These are phyloP conservation scores for Cryptococcus sp. DNA, from an alignment of 1,284 basidiomycete species.

Conservation along the genomic window DNA sequence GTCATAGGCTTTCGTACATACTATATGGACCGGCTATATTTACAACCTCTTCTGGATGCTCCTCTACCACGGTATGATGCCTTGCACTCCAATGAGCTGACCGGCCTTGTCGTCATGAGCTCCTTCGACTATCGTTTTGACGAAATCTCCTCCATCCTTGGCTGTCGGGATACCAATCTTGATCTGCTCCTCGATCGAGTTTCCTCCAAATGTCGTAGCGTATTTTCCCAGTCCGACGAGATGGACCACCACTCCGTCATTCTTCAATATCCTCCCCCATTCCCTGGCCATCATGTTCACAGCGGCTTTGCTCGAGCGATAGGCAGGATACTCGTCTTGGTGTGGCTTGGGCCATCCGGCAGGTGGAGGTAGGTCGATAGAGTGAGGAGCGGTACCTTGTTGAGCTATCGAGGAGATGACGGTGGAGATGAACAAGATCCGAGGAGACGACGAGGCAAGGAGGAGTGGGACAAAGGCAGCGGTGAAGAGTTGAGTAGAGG, in stretches of 20 bases:
- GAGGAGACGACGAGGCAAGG: slow-evolving; percentile 7
- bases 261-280: slow-evolving; percentile 13
- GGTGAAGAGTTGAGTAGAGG: slow-evolving; percentile 13
- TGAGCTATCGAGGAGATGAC: slow-evolving; percentile 5
- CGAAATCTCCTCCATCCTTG: neutral
- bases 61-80: neutral
- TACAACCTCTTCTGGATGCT: too few species aligned
- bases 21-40: too few species aligned
- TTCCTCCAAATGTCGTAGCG: slow-evolving; percentile 12
- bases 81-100: neutral
- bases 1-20: too few species aligned
- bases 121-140: neutral
- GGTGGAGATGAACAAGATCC: slow-evolving; percentile 16
- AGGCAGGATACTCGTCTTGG: slow-evolving; percentile 6
- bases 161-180: slow-evolving; percentile 1
- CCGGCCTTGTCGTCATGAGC: neutral
- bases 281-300: slow-evolving; percentile 18
- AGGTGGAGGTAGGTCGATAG: slow-evolving; percentile 1
- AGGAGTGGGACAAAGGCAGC: slow-evolving; percentile 12
- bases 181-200: neutral
- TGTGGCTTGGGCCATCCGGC: slow-evolving; percentile 8
- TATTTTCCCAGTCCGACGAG: slow-evolving; percentile 5
- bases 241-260: slow-evolving; percentile 15
- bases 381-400: neutral
- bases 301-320: slow-evolving; percentile 15